These are phyloP conservation scores for Nakazawaea sp. DNA, from an alignment of 805 yeast genomes.

Conservation along the genomic window DNA sequence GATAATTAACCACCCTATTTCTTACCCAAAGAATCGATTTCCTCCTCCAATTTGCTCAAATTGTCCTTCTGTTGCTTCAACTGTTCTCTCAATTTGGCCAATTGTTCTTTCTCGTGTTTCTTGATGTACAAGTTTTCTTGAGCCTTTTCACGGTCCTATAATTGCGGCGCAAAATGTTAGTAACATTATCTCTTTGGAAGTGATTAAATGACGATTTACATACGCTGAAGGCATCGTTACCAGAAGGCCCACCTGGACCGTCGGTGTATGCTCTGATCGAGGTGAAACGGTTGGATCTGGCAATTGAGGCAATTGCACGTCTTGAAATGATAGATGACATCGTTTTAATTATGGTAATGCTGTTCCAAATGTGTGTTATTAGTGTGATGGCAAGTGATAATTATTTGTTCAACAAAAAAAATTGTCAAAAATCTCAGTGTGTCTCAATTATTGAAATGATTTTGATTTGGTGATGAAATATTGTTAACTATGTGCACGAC, in stretches of 20 bases:
- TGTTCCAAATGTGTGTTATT: too few species aligned
- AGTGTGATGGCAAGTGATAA: too few species aligned
- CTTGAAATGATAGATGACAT: slow-evolving; percentile 20
- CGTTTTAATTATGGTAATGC: not conserved
- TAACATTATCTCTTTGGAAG: too few species aligned
- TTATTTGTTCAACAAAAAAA: too few species aligned
- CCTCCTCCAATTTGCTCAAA: slow-evolving; percentile 40
- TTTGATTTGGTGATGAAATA: too few species aligned
- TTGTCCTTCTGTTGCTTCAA: slow-evolving; percentile 68
- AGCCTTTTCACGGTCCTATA: slow-evolving; percentile 84
- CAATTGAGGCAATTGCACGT: slow-evolving; percentile 28
- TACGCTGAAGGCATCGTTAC: slow-evolving; percentile 55
- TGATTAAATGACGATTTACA: slow-evolving; percentile 15
- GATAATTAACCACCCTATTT: too few species aligned
- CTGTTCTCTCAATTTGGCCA: slow-evolving; percentile 68
- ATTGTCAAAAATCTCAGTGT: too few species aligned
- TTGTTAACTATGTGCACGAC: too few species aligned
- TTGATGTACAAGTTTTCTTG: slow-evolving; percentile 80
- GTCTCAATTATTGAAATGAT: too few species aligned
- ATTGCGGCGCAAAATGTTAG: too few species aligned
- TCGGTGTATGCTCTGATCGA: slow-evolving; percentile 30
- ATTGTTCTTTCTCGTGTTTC: slow-evolving; percentile 86
- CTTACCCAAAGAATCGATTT: slow-evolving; percentile 29
- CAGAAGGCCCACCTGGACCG: slow-evolving; percentile 47
- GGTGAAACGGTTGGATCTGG: slow-evolving; percentile 20